Percentiles rank a stretch among this genome's conserved stretches.
Conservation (phyloP, 352 stramenopile genomes). For the Globisporangium spiculum region DNA sequence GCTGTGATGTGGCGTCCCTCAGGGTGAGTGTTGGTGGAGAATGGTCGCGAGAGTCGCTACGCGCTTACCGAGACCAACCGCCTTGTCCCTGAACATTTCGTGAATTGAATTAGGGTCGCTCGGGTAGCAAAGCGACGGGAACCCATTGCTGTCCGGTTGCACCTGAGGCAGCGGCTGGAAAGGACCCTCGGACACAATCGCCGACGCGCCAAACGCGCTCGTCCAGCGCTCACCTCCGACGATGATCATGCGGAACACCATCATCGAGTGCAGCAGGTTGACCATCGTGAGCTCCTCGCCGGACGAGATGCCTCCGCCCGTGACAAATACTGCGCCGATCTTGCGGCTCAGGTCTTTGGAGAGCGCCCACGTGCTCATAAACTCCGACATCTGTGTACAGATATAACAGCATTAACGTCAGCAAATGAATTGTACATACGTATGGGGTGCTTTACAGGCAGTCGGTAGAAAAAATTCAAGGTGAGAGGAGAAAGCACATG, state of each 20-base stretch:
- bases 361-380: constrained; percentile 72
- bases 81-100: constrained; percentile 81
- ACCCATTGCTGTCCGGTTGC: constrained; percentile 23
- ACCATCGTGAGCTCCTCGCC: constrained; percentile 87
- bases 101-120: constrained; percentile 58
- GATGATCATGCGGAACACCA: constrained; percentile 87
- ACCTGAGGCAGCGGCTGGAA: constrained; percentile 33
- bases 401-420: neutral
- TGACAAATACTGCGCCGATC: constrained; percentile 84
- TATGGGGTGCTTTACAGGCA: neutral
- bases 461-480: neutral
- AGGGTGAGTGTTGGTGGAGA: constrained; percentile 16
- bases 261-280: constrained; percentile 81
- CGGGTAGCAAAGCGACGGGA: constrained; percentile 52
- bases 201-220: constrained; percentile 80
- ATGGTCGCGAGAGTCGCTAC: constrained; percentile 53
- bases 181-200: constrained; percentile 74
- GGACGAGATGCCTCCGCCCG: constrained; percentile 72
- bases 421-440: neutral
- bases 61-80: constrained; percentile 65
- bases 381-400: constrained; percentile 49
- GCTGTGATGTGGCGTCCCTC: neutral
- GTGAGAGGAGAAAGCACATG: neutral
- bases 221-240: constrained; percentile 85
- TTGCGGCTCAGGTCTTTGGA: constrained; percentile 77